phyloP scores from a whole-genome alignment of 2,329 filamentous ascomycete species.

The Trichoderma koningiopsis region DNA sequence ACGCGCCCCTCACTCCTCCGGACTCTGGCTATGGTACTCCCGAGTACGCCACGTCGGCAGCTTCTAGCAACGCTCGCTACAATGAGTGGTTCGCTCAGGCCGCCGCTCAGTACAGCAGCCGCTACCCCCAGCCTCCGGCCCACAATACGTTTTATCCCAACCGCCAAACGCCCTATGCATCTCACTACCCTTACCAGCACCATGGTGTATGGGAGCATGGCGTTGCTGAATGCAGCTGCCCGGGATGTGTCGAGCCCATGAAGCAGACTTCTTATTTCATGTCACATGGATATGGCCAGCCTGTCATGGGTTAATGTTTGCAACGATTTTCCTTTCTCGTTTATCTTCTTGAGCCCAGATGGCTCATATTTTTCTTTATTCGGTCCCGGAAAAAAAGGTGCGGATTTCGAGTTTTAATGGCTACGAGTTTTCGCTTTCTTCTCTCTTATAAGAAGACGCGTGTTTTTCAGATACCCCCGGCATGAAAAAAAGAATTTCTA shows the following conservation, averaged over 20 bases:
- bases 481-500: constrained; percentile 41
- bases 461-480: constrained; percentile 45
- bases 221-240: constrained; percentile 53
- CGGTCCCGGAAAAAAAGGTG: constrained; percentile 25
- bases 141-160: constrained; percentile 47
- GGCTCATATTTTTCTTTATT: constrained; percentile 17
- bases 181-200: constrained; percentile 50
- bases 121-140: constrained; percentile 48
- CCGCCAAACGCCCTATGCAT: constrained; percentile 45
- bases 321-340: constrained; percentile 31
- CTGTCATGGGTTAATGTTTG: constrained; percentile 54
- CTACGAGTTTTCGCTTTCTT: constrained; percentile 40
- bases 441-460: constrained; percentile 34
- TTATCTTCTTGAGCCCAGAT: constrained; percentile 4
- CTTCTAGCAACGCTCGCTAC: constrained; percentile 57
- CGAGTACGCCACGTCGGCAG: constrained; percentile 58
- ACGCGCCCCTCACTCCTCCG: constrained; percentile 58
- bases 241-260: constrained; percentile 48
- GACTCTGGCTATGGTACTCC: constrained; percentile 65
- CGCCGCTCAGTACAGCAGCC: constrained; percentile 46
- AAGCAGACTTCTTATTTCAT: constrained; percentile 54
- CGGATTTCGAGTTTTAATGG: constrained; percentile 35
- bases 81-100: constrained; percentile 59
- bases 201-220: constrained; percentile 55
- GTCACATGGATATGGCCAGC: constrained; percentile 53